Base-by-base conservation (phyloP, 495 filamentous ascomycete genomes). In the Viridothelium virens region DNA sequence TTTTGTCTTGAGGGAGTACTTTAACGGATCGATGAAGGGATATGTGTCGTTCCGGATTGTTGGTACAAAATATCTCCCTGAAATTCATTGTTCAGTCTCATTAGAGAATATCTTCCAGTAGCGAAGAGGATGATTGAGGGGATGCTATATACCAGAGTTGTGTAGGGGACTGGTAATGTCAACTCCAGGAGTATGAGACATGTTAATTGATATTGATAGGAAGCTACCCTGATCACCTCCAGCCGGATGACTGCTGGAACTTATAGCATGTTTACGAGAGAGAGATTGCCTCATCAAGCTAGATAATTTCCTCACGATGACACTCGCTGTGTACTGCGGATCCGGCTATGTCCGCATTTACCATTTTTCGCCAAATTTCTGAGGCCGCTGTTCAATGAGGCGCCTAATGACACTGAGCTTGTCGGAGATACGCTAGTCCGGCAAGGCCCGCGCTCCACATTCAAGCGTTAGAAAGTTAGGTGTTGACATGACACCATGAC, bases 1-100 rank as follows among this genome's bases (percentile, higher is more conserved):
- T 63, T 72, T 69, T n/a, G 69, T 69, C 9, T 64, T 16, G 37
- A 71, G 71, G 41, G 70, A n/a, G 56, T 66, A 44, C 56, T 70
- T 71, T 6, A 33, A 62, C 14, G 72, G 66, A 48, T 72, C 64
- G 65, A 77, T 76, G 41, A 65, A 61, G 12, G 74, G 69, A 53
- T 77, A 76, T 33, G 71, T 74, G 65, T 72, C 70, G n/a, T 63
- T 38, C 41, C 69, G 67, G 14, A 66, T 41, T n/a, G 64, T 65
- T 4, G 16, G 39, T n/a, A 48, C 47, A 31, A 48, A 65, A 37
- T 65, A 34, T 14, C 9, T 4, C 10, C 53, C 53, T 59, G 53
- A 59, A 18, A 5, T 25, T 5, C 5, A 5, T 5, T 1, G 18
- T n/a, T 36, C 6, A 59, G 18, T 36, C 18, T 5, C 33, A 36